phyloP scores from a whole-genome alignment of 2,329 filamentous ascomycete species.

The Fusarium luffae region DNA sequence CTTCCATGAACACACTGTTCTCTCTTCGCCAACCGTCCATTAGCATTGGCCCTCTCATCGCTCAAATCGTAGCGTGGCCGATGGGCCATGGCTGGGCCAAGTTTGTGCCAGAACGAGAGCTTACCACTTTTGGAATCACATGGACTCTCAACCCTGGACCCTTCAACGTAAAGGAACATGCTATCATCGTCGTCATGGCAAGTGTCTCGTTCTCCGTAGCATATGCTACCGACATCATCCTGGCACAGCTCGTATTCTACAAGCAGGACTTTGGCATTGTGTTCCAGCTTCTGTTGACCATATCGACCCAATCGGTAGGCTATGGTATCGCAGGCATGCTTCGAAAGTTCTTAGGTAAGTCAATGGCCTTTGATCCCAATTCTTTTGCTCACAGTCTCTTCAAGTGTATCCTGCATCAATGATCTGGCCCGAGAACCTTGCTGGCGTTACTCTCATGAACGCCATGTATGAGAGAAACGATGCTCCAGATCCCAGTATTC shows the following conservation, averaged over 20 bases:
- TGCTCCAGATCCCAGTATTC: slow-evolving; percentile 59
- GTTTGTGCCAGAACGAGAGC: slow-evolving; percentile 61
- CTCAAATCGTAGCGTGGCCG: slow-evolving; percentile 73
- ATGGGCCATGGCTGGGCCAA: slow-evolving; percentile 70
- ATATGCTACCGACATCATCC: slow-evolving; percentile 79
- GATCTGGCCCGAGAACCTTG: slow-evolving; percentile 78
- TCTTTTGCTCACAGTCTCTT: slow-evolving; percentile 14
- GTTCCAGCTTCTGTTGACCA: slow-evolving; percentile 73
- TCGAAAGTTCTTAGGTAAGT: slow-evolving; percentile 69
- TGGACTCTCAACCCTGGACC: slow-evolving; percentile 74
- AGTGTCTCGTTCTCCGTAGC: slow-evolving; percentile 76
- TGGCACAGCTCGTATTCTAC: slow-evolving; percentile 78
- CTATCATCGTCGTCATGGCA: slow-evolving; percentile 76
- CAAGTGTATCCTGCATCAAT: slow-evolving; percentile 73
- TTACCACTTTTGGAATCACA: slow-evolving; percentile 63
- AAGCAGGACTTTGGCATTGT: slow-evolving; percentile 73
- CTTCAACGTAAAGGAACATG: slow-evolving; percentile 77
- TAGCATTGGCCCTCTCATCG: slow-evolving; percentile 68
- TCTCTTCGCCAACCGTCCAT: slow-evolving; percentile 72
- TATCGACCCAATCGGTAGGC: slow-evolving; percentile 76
- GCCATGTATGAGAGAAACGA: slow-evolving; percentile 75
- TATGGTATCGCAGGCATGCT: slow-evolving; percentile 77
- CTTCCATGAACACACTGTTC: slow-evolving; percentile 72
- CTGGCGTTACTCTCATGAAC: slow-evolving; percentile 74
- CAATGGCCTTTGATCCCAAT: rapidly evolving